Evolutionary conservation across 108 stramenopile species (phyloP), one percentile per base, ranked within the genome.

Genomic region (Seminavis robusta): DNA sequence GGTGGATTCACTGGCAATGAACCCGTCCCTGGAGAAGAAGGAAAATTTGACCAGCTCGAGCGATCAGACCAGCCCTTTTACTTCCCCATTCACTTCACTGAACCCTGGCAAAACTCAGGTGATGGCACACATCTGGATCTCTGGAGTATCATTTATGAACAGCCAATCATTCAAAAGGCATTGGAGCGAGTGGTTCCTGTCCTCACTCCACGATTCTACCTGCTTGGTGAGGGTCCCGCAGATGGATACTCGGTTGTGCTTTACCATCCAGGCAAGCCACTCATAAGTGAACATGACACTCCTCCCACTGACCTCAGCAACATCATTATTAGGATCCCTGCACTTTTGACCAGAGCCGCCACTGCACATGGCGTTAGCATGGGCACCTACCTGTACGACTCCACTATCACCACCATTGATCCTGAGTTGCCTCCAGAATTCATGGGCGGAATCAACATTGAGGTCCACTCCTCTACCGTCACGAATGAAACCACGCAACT

Each of bases 181-280:
- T 21, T 43, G 17, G 4, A 5, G 4, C 20, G 21, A 43, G 17
- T 43, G 17, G 42, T 11, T 6, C 42, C 42, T 21, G 42, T 43
- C n/a, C 23, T 43, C 20, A 43, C 42, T 5, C 20, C 17, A n/a
- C 6, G 42, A n/a, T 43, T 43, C 42, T 6, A 43, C 17, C 17
- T 43, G n/a, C n/a, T n/a, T n/a, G n/a, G n/a, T n/a, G n/a, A n/a
- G n/a, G n/a, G n/a, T n/a, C n/a, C n/a, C n/a, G n/a, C n/a, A n/a
- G n/a, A n/a, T n/a, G n/a, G n/a, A n/a, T 65, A 52, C 26, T 31
- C 34, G 5, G 59, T 68, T 15, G 15, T 68, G 11, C 59, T 68
- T 21, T 34, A 53, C 32, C 67, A 68, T 46, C 67, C 67, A 1
- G 67, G 67, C 5, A 26, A 42, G 3, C 23, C 13, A 9, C 13